A percentile compares a stretch with the other conserved stretches of the same genome.
phyloP scores from a whole-genome alignment of 148 eudicot species.

The Fagopyrum esculentum region DNA sequence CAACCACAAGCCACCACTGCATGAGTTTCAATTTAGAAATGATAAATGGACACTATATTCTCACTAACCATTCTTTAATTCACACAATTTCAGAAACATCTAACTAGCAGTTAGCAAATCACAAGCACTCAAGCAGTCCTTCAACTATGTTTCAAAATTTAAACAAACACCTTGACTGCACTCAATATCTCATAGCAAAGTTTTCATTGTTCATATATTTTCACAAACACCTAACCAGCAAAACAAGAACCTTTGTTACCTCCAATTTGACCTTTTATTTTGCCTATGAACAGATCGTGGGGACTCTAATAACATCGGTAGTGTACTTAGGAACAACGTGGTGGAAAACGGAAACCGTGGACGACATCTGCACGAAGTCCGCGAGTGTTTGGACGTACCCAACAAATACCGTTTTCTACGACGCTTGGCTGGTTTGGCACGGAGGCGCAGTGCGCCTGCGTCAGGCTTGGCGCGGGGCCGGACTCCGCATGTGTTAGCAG shows the following conservation, averaged over 20 bases:
- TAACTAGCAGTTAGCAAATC: too few relatives aligned
- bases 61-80: not conserved
- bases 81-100: not conserved
- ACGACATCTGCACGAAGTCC: not conserved
- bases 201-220: not conserved
- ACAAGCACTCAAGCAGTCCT: too few relatives aligned
- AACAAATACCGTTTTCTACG: constrained; percentile 7
- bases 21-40: too few relatives aligned
- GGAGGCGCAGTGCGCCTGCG: too few relatives aligned
- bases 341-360: constrained; percentile 7
- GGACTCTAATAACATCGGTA: not conserved
- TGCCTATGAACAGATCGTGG: not conserved
- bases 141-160: too few relatives aligned
- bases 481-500: too few relatives aligned
- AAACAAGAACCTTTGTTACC: not conserved
- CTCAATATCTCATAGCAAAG: too few relatives aligned
- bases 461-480: too few relatives aligned
- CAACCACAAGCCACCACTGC: too few relatives aligned
- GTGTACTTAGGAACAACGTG: constrained; percentile 1
- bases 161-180: not conserved
- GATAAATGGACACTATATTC: not conserved
- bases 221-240: constrained; percentile 1
- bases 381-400: constrained; percentile 9
- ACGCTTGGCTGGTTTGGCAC: too few relatives aligned
- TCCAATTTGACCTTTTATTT: too few relatives aligned